Conservation (phyloP, 2,329 filamentous ascomycete species). For the Aspergillus quadrilineatus region DNA sequence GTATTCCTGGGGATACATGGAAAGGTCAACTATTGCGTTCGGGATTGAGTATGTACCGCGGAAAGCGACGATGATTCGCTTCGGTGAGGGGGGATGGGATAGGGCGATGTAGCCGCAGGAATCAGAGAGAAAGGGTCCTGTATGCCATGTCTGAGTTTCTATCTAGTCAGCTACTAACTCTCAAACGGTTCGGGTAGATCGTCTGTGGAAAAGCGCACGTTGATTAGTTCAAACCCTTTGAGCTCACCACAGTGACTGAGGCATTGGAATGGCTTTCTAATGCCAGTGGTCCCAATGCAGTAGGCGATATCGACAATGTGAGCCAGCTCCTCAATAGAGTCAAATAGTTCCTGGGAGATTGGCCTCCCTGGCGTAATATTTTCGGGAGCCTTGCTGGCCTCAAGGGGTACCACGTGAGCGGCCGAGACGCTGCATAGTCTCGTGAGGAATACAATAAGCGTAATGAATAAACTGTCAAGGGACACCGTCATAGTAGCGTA, state of each 20-base stretch:
- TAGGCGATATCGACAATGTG: slow-evolving; percentile 92
- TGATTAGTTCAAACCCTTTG: slow-evolving; percentile 71
- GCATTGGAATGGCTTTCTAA: slow-evolving; percentile 80
- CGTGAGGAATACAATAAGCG: background rate
- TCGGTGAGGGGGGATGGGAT: slow-evolving; percentile 63
- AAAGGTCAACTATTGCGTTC: slow-evolving; percentile 87
- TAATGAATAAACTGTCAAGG: background rate
- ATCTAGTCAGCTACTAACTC: background rate
- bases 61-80: slow-evolving; percentile 80
- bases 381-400: background rate
- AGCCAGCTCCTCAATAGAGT: slow-evolving; percentile 80
- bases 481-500: slow-evolving; percentile 4
- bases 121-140: slow-evolving; percentile 79
- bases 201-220: slow-evolving; percentile 40
- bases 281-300: slow-evolving; percentile 82
- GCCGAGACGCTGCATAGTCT: slow-evolving; percentile 2
- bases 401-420: slow-evolving; percentile 3
- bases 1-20: slow-evolving; percentile 85
- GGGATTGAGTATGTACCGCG: slow-evolving; percentile 91
- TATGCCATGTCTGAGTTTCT: slow-evolving; percentile 71
- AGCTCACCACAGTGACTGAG: slow-evolving; percentile 84
- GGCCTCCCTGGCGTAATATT: slow-evolving; percentile 9
- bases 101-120: slow-evolving; percentile 92
- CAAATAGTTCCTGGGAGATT: slow-evolving; percentile 67
- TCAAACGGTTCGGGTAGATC: background rate